A percentile compares a stretch with the other conserved stretches of the same genome.
Conservation (phyloP, 176 grass and related monocot genomes). For the Oryza punctata region DNA sequence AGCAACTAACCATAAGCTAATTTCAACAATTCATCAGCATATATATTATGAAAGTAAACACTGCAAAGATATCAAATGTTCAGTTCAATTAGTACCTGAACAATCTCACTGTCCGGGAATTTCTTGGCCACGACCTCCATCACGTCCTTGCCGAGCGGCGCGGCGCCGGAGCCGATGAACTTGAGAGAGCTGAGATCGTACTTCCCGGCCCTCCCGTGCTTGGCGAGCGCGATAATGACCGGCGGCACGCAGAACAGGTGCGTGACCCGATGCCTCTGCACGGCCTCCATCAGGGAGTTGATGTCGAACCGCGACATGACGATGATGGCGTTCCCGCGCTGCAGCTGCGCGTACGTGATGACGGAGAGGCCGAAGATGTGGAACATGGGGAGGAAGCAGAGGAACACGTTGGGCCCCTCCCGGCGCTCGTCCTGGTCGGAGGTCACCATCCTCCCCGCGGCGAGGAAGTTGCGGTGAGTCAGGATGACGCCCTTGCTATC, state of each 20-base stretch:
- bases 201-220: constrained; percentile 56
- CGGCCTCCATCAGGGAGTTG: constrained; percentile 48
- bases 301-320: constrained; percentile 78
- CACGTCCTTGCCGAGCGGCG: constrained; percentile 90
- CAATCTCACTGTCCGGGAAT: constrained; percentile 52
- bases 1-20: background rate
- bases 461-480: constrained; percentile 90
- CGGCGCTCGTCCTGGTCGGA: constrained; percentile 63
- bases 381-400: constrained; percentile 99
- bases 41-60: background rate
- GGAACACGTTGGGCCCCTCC: constrained; percentile 72
- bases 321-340: constrained; percentile 68
- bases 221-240: constrained; percentile 87
- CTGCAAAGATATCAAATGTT: background rate
- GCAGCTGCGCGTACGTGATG: constrained; percentile 73
- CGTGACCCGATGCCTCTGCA: constrained; percentile 64
- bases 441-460: constrained; percentile 52
- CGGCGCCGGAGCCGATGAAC: constrained; percentile 79
- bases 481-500: constrained; percentile 89
- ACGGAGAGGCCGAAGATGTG: constrained; percentile 84
- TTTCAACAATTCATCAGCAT: background rate
- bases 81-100: constrained; percentile 54
- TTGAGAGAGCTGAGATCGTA: constrained; percentile 80
- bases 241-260: constrained; percentile 86
- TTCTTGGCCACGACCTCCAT: constrained; percentile 81